phyloP scores from a whole-genome alignment of 371 early-diverging fungal genomes.

The Circinella umbellata region DNA sequence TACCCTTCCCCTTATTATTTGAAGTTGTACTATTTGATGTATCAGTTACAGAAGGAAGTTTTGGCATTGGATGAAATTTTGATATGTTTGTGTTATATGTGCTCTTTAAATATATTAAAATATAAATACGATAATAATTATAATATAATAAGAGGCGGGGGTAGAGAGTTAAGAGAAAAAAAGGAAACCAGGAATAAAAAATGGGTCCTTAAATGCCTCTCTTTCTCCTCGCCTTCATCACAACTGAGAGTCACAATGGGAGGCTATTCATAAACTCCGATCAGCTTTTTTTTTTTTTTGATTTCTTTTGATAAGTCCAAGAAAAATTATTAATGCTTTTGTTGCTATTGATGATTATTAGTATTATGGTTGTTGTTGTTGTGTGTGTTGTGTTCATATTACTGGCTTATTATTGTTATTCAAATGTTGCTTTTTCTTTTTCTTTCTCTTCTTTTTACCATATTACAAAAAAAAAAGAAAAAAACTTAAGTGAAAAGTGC shows the following conservation, averaged over 20 bases:
- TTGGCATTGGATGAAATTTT: constrained; percentile 11
- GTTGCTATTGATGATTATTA: too few relatives aligned
- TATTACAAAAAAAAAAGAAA: too few relatives aligned
- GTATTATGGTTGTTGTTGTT: too few relatives aligned
- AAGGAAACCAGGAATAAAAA: constrained; percentile 7
- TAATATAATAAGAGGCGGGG: background rate
- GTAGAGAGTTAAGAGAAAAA: constrained; percentile 3
- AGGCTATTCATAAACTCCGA: background rate
- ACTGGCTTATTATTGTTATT: background rate
- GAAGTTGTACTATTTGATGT: background rate
- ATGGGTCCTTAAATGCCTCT: constrained; percentile 3
- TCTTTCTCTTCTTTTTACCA: too few relatives aligned
- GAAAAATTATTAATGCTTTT: background rate
- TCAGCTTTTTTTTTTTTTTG: background rate
- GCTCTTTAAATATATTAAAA: background rate
- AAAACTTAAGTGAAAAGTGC: too few relatives aligned
- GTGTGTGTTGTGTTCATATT: background rate
- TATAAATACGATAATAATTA: background rate
- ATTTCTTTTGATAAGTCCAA: background rate
- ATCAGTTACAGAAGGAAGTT: constrained; percentile 4
- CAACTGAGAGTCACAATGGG: constrained; percentile 6
- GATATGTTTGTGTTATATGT: background rate
- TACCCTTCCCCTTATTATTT: constrained; percentile 9
- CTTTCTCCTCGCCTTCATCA: background rate
- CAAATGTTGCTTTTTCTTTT: too few relatives aligned